Conservation (phyloP, 1,284 basidiomycete species). For the Cerrena zonata region DNA sequence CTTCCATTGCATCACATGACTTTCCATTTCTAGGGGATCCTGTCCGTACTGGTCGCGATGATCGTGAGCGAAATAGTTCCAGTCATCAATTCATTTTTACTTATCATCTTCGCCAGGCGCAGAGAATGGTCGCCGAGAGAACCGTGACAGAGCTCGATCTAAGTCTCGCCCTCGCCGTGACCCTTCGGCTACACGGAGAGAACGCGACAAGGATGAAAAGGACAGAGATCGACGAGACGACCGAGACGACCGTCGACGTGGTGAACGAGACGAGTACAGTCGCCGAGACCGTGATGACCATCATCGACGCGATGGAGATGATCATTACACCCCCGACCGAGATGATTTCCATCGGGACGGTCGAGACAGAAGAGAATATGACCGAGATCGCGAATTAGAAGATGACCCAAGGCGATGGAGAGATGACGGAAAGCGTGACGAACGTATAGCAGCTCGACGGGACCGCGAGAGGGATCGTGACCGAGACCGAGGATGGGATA, state of each 20-base stretch:
- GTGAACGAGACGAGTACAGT: slow-evolving; percentile 25
- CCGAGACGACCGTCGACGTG: slow-evolving; percentile 24
- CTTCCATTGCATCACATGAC: slow-evolving; percentile 3
- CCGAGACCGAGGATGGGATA: slow-evolving; percentile 29
- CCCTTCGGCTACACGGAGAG: slow-evolving; percentile 43
- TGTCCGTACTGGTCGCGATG: slow-evolving; percentile 48
- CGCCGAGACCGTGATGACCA: slow-evolving; percentile 27
- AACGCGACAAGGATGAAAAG: slow-evolving; percentile 30
- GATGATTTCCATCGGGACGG: slow-evolving; percentile 27
- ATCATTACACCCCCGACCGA: slow-evolving; percentile 25
- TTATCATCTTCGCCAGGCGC: slow-evolving; percentile 30
- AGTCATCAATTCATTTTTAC: slow-evolving; percentile 3
- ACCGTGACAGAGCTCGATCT: slow-evolving; percentile 54
- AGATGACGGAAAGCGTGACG: slow-evolving; percentile 74
- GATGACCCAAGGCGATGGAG: slow-evolving; percentile 69
- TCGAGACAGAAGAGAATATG: slow-evolving; percentile 36
- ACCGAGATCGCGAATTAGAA: slow-evolving; percentile 41
- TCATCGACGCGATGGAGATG: slow-evolving; percentile 26
- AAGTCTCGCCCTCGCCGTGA: slow-evolving; percentile 55
- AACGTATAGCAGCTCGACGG: slow-evolving; percentile 58
- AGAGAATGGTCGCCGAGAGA: slow-evolving; percentile 49
- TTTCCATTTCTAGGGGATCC: slow-evolving; percentile 39
- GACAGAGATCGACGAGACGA: slow-evolving; percentile 32
- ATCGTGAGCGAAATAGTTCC: slow-evolving; percentile 40
- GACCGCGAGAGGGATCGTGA: slow-evolving; percentile 36